Conservation (phyloP, 208 protist genomes). For the Eutreptiella sp. region DNA sequence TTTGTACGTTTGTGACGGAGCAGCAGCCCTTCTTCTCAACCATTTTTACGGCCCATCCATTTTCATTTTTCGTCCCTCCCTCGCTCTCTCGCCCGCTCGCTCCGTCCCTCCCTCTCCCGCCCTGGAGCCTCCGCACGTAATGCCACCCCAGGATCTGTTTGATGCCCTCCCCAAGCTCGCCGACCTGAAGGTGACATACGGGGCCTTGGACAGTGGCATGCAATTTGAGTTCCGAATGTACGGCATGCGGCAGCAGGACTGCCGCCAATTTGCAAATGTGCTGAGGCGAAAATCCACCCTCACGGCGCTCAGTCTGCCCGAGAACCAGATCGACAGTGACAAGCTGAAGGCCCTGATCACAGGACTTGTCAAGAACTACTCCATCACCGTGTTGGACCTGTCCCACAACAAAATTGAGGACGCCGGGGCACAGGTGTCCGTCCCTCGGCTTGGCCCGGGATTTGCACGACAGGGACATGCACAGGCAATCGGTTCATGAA, state of each 20-base stretch:
- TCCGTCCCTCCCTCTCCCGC: too few species aligned
- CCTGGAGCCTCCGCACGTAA: too few species aligned
- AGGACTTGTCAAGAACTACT: slow-evolving; percentile 50
- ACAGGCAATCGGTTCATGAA: too few species aligned
- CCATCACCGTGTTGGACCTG: slow-evolving; percentile 64
- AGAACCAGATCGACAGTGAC: slow-evolving; percentile 51
- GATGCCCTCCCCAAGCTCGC: slow-evolving; percentile 51
- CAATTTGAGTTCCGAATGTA: slow-evolving; percentile 54
- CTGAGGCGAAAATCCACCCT: slow-evolving; percentile 49
- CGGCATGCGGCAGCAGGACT: slow-evolving; percentile 65
- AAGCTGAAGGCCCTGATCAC: slow-evolving; percentile 53
- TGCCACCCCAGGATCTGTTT: too few species aligned
- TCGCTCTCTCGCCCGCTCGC: too few species aligned
- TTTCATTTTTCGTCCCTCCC: too few species aligned
- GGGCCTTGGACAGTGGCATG: slow-evolving; percentile 48
- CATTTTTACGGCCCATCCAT: too few species aligned
- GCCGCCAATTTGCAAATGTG: slow-evolving; percentile 45
- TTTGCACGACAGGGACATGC: too few species aligned
- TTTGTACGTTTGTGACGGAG: too few species aligned
- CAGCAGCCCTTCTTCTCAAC: too few species aligned
- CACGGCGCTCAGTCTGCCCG: slow-evolving; percentile 51
- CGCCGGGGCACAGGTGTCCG: too few species aligned
- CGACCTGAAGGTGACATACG: slow-evolving; percentile 62
- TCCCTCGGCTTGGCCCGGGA: too few species aligned
- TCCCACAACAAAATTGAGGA: slow-evolving; percentile 71